Conservation (phyloP, 495 filamentous ascomycete species). For the Hyphodiscus hymeniophilus region DNA sequence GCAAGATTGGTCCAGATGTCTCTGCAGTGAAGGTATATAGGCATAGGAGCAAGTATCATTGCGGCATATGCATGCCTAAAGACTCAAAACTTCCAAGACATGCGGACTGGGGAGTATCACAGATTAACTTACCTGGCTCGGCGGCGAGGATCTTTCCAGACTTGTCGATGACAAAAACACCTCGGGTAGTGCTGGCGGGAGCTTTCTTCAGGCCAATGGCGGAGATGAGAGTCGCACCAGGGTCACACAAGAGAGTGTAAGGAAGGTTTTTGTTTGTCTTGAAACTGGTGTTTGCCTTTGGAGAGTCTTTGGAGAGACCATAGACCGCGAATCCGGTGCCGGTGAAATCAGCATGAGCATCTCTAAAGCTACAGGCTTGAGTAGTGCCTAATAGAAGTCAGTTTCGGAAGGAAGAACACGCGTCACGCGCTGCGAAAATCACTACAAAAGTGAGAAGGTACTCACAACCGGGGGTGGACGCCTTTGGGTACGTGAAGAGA, state of each 20-base stretch:
- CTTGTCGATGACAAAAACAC: slow-evolving; percentile 84
- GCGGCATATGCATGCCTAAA: too few species aligned
- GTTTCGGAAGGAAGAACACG: neutral
- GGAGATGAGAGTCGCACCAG: slow-evolving; percentile 56
- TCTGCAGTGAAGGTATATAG: too few species aligned
- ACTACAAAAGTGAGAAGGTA: neutral
- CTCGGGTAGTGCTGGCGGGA: slow-evolving; percentile 68
- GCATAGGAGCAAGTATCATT: too few species aligned
- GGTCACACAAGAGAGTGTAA: slow-evolving; percentile 83
- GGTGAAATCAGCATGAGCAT: slow-evolving; percentile 67
- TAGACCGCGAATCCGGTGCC: slow-evolving; percentile 77
- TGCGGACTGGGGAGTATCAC: too few species aligned
- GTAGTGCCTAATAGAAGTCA: slow-evolving; percentile 57
- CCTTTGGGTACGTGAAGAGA: slow-evolving; percentile 92
- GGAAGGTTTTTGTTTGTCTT: slow-evolving; percentile 80
- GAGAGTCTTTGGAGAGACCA: slow-evolving; percentile 77
- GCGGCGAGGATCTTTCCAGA: slow-evolving; percentile 54
- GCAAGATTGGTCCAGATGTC: too few species aligned
- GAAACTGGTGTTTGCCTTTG: slow-evolving; percentile 87
- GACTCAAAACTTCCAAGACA: too few species aligned
- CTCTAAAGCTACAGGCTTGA: slow-evolving; percentile 89
- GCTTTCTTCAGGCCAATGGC: slow-evolving; percentile 71
- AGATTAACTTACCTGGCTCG: too few species aligned
- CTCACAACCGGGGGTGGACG: slow-evolving; percentile 67
- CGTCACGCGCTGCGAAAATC: neutral